These are phyloP conservation scores for Camelina neglecta DNA, from an alignment of 345 rosid genomes.

Conservation along the genomic window DNA sequence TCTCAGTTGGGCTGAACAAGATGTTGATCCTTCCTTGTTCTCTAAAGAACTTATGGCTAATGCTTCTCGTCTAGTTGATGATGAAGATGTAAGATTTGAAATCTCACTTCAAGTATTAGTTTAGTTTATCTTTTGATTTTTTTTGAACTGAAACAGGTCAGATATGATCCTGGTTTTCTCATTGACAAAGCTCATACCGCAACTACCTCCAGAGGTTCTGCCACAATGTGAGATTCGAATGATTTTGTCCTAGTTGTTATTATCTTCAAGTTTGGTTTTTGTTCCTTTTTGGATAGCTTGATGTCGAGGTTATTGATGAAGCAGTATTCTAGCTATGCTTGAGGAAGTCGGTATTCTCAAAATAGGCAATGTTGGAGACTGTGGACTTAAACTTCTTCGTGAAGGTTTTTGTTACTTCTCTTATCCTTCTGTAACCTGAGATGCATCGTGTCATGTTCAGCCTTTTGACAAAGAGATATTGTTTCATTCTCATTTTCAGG, in stretches of 20 bases:
- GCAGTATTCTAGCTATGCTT: constrained; percentile 77
- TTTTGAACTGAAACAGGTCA: constrained; percentile 51
- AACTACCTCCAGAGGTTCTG: constrained; percentile 77
- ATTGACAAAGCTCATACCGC: constrained; percentile 83
- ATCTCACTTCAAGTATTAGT: background rate
- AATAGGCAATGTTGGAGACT: constrained; percentile 83
- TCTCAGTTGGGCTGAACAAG: constrained; percentile 81
- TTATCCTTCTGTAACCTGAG: constrained; percentile 1
- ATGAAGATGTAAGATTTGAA: constrained; percentile 58
- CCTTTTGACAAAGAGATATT: background rate
- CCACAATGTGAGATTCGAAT: constrained; percentile 57
- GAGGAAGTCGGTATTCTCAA: constrained; percentile 71
- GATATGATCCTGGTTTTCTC: constrained; percentile 76
- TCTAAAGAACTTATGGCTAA: constrained; percentile 74
- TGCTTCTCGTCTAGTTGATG: constrained; percentile 60
- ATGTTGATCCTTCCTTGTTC: constrained; percentile 90
- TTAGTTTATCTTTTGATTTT: background rate
- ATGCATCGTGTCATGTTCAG: background rate
- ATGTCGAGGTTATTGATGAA: constrained; percentile 34
- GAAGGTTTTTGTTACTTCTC: constrained; percentile 46
- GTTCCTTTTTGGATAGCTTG: constrained; percentile 23
- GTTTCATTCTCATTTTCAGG: constrained; percentile 51
- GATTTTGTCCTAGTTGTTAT: background rate
- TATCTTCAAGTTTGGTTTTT: constrained; percentile 9
- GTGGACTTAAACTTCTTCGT: constrained; percentile 81